Percentiles rank a stretch among this genome's conserved stretches.
These are phyloP conservation scores for Yarrowia sp. DNA, from an alignment of 805 yeast species.

Conservation along the genomic window DNA sequence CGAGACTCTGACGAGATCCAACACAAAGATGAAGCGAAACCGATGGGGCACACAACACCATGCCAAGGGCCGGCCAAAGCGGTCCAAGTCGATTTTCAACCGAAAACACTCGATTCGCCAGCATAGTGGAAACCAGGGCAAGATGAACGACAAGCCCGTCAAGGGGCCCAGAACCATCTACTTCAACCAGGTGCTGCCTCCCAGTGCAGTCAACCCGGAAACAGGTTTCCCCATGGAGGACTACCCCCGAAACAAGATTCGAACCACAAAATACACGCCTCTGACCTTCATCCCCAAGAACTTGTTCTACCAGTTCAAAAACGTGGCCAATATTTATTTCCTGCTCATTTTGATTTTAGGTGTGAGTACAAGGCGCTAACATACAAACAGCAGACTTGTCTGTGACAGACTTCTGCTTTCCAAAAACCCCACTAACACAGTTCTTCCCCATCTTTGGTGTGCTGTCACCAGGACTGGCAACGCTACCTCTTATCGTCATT, in stretches of 20 bases:
- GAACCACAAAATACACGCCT: slow-evolving; percentile 97
- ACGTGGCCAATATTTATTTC: slow-evolving; percentile 91
- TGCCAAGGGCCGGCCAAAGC: slow-evolving; percentile 68
- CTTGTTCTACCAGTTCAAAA: slow-evolving; percentile 76
- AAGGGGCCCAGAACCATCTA: slow-evolving; percentile 53
- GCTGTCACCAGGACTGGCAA: slow-evolving; percentile 72
- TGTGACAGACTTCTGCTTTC: no score
- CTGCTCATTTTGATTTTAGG: slow-evolving; percentile 72
- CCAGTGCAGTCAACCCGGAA: slow-evolving; percentile 54
- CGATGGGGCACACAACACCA: slow-evolving; percentile 93
- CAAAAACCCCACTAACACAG: slow-evolving; percentile 35
- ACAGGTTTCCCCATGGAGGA: slow-evolving; percentile 64
- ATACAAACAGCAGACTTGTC: background rate
- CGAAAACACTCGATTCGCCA: slow-evolving; percentile 19
- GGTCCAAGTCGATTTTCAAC: slow-evolving; percentile 45
- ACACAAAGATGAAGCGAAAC: slow-evolving; percentile 70
- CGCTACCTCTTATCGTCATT: slow-evolving; percentile 83
- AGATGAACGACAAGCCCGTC: slow-evolving; percentile 36
- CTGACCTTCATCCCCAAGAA: slow-evolving; percentile 88
- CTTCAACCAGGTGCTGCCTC: slow-evolving; percentile 60
- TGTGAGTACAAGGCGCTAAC: slow-evolving; percentile 9
- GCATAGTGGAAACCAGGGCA: slow-evolving; percentile 28
- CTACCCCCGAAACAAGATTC: slow-evolving; percentile 90
- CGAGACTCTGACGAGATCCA: slow-evolving; percentile 48
- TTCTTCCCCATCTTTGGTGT: slow-evolving; percentile 79